Percentiles rank a stretch among this genome's conserved stretches.
These are phyloP conservation scores for Clarkia xantiana DNA, from an alignment of 345 rosid species.

Conservation along the genomic window DNA sequence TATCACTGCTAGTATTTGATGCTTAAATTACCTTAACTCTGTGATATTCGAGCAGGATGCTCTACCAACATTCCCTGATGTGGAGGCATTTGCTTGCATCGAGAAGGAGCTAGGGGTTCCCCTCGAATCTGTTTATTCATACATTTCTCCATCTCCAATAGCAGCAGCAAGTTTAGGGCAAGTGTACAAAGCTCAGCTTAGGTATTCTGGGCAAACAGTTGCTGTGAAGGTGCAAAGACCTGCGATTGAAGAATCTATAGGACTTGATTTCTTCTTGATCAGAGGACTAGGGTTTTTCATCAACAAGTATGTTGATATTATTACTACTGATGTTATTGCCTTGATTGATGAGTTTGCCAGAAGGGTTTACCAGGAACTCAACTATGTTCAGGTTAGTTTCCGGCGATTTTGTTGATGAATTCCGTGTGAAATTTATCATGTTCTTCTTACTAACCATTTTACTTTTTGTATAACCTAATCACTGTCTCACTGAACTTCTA, in stretches of 20 bases:
- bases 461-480: background rate
- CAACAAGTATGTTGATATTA: slow-evolving; percentile 61
- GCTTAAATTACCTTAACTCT: background rate
- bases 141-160: slow-evolving; percentile 69
- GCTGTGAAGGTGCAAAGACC: slow-evolving; percentile 98
- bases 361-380: slow-evolving; percentile 90
- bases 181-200: slow-evolving; percentile 87
- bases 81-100: slow-evolving; percentile 76
- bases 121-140: slow-evolving; percentile 55
- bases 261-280: slow-evolving; percentile 75
- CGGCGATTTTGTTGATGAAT: slow-evolving; percentile 2
- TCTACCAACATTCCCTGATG: slow-evolving; percentile 92
- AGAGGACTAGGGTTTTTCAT: slow-evolving; percentile 67
- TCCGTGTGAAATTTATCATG: background rate
- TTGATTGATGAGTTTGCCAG: slow-evolving; percentile 83
- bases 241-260: slow-evolving; percentile 78
- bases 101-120: slow-evolving; percentile 70
- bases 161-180: slow-evolving; percentile 98
- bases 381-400: slow-evolving; percentile 71
- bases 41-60: slow-evolving; percentile 44
- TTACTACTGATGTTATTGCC: slow-evolving; percentile 71
- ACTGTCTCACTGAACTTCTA: background rate
- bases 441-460: background rate
- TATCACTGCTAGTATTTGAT: background rate
- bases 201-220: slow-evolving; percentile 57